Conservation (phyloP, 768 basidiomycete genomes). For the Amyloporia xantha region DNA sequence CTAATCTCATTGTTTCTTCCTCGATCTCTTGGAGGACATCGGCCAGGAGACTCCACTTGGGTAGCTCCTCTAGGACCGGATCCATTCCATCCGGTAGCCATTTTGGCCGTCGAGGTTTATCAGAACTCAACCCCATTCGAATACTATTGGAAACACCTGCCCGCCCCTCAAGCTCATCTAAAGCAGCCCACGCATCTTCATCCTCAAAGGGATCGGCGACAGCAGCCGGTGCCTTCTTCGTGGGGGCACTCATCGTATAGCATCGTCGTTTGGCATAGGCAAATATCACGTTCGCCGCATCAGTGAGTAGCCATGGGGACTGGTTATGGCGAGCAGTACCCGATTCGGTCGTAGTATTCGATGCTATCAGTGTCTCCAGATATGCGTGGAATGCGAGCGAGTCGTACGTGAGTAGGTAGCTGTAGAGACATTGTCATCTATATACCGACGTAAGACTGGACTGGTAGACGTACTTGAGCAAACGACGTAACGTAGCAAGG, state of each 20-base stretch:
- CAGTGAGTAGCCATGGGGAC: conserved; percentile 87
- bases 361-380: conserved; percentile 78
- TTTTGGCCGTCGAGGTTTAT: conserved; percentile 25
- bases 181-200: conserved; percentile 67
- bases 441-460: background rate
- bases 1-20: conserved; percentile 66
- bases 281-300: conserved; percentile 85
- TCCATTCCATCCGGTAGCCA: conserved; percentile 79
- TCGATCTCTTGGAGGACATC: conserved; percentile 91
- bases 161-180: conserved; percentile 55
- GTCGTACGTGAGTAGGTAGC: conserved; percentile 87
- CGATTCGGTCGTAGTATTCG: conserved; percentile 41
- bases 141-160: conserved; percentile 7
- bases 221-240: conserved; percentile 22
- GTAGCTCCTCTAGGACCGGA: conserved; percentile 87
- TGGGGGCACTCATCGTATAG: conserved; percentile 42
- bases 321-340: conserved; percentile 60
- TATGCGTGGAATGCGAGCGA: conserved; percentile 86
- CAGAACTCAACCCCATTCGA: conserved; percentile 9
- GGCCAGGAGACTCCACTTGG: conserved; percentile 85
- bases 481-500: conserved; percentile 73
- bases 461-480: conserved; percentile 56
- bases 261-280: conserved; percentile 75
- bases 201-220: conserved; percentile 39
- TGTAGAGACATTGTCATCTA: conserved; percentile 20